Base-by-base conservation (phyloP, 345 rosid genomes). In the Pistacia integerrima region DNA sequence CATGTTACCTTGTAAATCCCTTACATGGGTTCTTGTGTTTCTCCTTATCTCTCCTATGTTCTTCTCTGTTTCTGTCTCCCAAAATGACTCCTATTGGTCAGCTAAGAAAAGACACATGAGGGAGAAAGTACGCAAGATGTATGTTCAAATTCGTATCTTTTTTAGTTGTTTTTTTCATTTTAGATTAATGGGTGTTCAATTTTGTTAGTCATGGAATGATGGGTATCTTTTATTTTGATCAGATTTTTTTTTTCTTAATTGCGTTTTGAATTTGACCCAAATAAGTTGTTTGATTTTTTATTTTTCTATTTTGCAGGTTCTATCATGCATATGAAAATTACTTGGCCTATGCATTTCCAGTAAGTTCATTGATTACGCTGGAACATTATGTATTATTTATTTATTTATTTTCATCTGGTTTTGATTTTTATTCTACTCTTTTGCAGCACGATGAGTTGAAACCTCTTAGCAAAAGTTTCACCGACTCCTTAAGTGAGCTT, bases 271-370 rank as follows among this genome's bases (percentile, higher is more conserved):
- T 22, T 70, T 49, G 49, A 16, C 11, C 30, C 57, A 20, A 11
- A 28, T 41, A 51, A 33, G 17, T 77, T 11, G 17, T 22, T 57
- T 70, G 38, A 44, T 70, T 9, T 72, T 57, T 59, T 17, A 52
- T 54, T 49, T 44, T 74, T 28, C 70, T 72, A 67, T 56, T 46
- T 71, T 80, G 69, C 90, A 93, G 98, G 99, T 93, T 93, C 74
- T 95, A 95, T 72, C 99, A 95, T 75, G 99, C 98, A 11, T 93
- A 93, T 78, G 94, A 91, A 75, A 95, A 93, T 90, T 95, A 95
- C 86, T 82, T 93, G 90, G 79, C 84, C 57, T 81, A 91, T 13
- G 99, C 98, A 48, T 95, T 95, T 80, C 99, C 99, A 78, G 99
- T 95, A 59, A 81, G 96, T 85, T 78, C 49, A 22, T 67, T 54